These are phyloP conservation scores for Ceratocystis ficicola DNA, from an alignment of 2,329 filamentous ascomycete species.

Conservation along the genomic window DNA sequence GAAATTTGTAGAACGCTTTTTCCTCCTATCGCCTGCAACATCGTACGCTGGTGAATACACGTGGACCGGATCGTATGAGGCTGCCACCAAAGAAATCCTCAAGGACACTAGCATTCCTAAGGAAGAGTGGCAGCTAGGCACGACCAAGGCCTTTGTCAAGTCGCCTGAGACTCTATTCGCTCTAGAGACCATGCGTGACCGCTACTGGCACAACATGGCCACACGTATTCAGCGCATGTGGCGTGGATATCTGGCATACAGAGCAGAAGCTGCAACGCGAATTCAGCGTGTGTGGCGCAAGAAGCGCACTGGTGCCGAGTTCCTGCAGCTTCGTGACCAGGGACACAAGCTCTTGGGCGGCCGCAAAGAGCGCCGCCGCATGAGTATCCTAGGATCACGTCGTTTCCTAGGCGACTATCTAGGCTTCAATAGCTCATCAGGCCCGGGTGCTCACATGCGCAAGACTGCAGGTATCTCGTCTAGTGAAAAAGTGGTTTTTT, in stretches of 20 bases:
- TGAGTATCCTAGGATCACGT: conserved; percentile 81
- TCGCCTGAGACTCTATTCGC: conserved; percentile 94
- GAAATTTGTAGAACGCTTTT: conserved; percentile 96
- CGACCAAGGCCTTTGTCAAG: conserved; percentile 96
- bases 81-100: conserved; percentile 80
- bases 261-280: conserved; percentile 79
- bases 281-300: conserved; percentile 95
- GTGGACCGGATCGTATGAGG: conserved; percentile 79
- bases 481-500: conserved; percentile 73
- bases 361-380: conserved; percentile 81
- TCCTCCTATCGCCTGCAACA: conserved; percentile 82
- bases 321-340: conserved; percentile 74
- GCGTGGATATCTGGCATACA: conserved; percentile 89
- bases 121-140: conserved; percentile 95
- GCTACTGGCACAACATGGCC: conserved; percentile 99
- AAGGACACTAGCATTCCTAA: conserved; percentile 91
- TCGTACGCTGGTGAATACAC: conserved; percentile 96
- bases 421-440: conserved; percentile 67
- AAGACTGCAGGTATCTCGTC: conserved; percentile 57
- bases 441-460: conserved; percentile 70
- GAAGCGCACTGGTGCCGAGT: conserved; percentile 80
- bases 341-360: conserved; percentile 71
- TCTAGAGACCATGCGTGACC: conserved; percentile 91
- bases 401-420: conserved; percentile 93
- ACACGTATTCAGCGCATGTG: conserved; percentile 94